Conservation (phyloP, 2,329 filamentous ascomycete species). For the Ophiocordyceps robertsii region DNA sequence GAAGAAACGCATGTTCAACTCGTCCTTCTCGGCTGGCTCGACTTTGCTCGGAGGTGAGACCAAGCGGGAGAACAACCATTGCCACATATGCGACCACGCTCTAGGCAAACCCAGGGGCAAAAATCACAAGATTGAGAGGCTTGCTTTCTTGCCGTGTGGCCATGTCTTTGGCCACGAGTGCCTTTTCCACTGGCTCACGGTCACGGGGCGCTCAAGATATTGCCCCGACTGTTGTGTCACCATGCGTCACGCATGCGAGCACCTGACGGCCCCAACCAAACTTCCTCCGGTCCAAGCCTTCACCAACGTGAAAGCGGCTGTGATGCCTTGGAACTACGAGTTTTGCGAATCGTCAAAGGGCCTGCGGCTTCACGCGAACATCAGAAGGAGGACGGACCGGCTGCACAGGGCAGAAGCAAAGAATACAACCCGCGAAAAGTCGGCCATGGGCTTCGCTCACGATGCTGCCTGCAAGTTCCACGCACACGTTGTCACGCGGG, state of each 20-base stretch:
- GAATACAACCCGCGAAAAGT: not conserved
- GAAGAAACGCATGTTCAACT: not conserved
- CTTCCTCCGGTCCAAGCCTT: not conserved
- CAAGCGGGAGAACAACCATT: not conserved
- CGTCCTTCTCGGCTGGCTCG: slow-evolving; percentile 1
- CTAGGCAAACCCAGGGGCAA: not conserved
- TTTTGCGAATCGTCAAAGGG: slow-evolving; percentile 6
- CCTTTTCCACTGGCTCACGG: slow-evolving; percentile 5
- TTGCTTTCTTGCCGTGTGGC: slow-evolving; percentile 13
- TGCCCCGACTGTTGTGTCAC: slow-evolving; percentile 6
- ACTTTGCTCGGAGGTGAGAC: not conserved
- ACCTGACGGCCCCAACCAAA: slow-evolving; percentile 2
- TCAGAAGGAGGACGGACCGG: not conserved
- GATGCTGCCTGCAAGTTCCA: too few species aligned
- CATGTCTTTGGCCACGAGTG: slow-evolving; percentile 12
- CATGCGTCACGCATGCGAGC: slow-evolving; percentile 9
- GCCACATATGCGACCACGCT: slow-evolving; percentile 3
- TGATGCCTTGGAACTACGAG: slow-evolving; percentile 8
- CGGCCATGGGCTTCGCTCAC: not conserved
- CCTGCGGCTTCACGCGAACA: not conserved
- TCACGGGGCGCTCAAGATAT: too few species aligned
- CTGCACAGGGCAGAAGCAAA: slow-evolving; percentile 1
- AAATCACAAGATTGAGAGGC: slow-evolving; percentile 3
- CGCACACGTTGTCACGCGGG: not conserved
- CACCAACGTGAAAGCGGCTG: not conserved